These are phyloP conservation scores for Alternaria atra DNA, from an alignment of 2,329 filamentous ascomycete genomes.

Conservation along the genomic window DNA sequence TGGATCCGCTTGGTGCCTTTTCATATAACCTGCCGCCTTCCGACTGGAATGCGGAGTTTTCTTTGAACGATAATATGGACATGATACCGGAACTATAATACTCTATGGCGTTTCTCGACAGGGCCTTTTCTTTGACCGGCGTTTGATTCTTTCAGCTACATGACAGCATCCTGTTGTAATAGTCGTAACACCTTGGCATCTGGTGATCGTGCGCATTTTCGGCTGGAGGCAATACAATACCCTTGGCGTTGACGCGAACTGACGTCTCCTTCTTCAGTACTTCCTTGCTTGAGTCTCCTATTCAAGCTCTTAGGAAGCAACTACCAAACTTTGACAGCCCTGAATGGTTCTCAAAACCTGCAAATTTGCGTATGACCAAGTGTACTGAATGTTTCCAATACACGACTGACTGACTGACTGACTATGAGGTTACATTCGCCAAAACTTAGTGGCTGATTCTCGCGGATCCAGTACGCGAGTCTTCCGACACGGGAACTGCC, in stretches of 20 bases:
- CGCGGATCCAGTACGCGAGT: neutral
- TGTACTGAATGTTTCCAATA: neutral
- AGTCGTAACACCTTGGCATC: neutral
- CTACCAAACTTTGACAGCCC: neutral
- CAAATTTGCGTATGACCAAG: neutral
- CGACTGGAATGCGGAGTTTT: conserved; percentile 48
- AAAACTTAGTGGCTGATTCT: neutral
- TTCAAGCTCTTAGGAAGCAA: neutral
- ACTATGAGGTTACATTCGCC: neutral
- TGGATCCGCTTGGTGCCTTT: conserved; percentile 30
- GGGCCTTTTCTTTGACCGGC: neutral
- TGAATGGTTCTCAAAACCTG: neutral
- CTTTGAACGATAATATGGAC: conserved; percentile 36
- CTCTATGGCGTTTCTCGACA: neutral
- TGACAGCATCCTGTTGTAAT: neutral
- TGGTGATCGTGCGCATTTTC: neutral
- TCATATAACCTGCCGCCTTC: conserved; percentile 37
- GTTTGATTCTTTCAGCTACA: neutral
- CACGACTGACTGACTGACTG: neutral
- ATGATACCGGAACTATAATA: conserved; percentile 18
- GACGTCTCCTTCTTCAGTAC: neutral
- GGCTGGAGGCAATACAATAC: neutral
- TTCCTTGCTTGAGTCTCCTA: neutral
- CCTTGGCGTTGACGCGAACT: neutral
- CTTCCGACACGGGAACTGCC: neutral